phyloP scores from a whole-genome alignment of 1,139 yeast genomes.

The Geotrichum reessii region DNA sequence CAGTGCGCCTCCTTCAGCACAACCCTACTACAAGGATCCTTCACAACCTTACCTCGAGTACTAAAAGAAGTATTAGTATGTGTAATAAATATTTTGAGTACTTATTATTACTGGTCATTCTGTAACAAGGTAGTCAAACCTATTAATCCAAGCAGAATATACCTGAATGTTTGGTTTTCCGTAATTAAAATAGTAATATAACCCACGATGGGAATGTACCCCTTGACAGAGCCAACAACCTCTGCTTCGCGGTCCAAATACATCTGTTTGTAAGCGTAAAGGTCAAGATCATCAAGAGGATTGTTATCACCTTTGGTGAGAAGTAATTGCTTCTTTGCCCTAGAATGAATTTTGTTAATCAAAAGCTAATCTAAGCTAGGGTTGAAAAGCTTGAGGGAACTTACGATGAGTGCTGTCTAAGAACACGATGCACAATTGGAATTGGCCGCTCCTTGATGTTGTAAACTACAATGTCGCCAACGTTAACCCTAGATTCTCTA shows the following conservation, averaged over 20 bases:
- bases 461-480: slow-evolving; percentile 97
- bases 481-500: slow-evolving; percentile 57
- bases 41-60: slow-evolving; percentile 30
- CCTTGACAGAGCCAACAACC: slow-evolving; percentile 85
- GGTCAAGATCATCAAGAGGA: slow-evolving; percentile 80
- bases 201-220: slow-evolving; percentile 86
- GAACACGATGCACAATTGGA: slow-evolving; percentile 93
- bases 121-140: slow-evolving; percentile 43
- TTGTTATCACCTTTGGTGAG: slow-evolving; percentile 97
- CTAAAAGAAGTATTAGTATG: slow-evolving; percentile 13
- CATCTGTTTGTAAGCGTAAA: slow-evolving; percentile 70
- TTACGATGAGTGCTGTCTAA: slow-evolving; percentile 60
- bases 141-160: slow-evolving; percentile 61
- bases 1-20: slow-evolving; percentile 13
- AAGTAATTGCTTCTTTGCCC: slow-evolving; percentile 54
- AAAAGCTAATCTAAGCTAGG: slow-evolving; percentile 4
- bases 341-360: slow-evolving; percentile 25
- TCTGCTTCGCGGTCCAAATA: slow-evolving; percentile 74
- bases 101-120: slow-evolving; percentile 27
- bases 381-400: slow-evolving; percentile 21
- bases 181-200: slow-evolving; percentile 86
- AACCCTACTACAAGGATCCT: slow-evolving; percentile 22
- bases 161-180: slow-evolving; percentile 77
- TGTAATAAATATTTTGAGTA: neutral
- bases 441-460: slow-evolving; percentile 73